phyloP scores from a whole-genome alignment of 495 filamentous ascomycete species.

The Oleoguttula mirabilis region DNA sequence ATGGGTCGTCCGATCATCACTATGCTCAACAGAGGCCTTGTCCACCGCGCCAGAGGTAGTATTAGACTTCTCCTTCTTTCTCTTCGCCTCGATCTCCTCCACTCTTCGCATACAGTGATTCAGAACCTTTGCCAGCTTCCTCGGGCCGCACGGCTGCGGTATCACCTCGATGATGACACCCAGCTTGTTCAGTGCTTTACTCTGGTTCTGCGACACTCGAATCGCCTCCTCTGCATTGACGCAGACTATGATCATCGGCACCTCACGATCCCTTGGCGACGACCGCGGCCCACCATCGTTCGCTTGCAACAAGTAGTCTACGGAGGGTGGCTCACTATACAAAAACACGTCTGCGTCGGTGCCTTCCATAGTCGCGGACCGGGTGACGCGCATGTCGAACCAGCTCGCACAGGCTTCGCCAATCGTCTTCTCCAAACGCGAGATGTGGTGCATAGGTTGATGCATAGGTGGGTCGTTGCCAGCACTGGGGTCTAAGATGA shows the following conservation, averaged over 20 bases:
- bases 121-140: slow-evolving; percentile 4
- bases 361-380: too few species aligned
- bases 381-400: too few species aligned
- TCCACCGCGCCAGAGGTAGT: too few species aligned
- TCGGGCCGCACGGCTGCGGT: slow-evolving; percentile 5
- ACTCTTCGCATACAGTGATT: not conserved
- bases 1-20: too few species aligned
- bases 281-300: not conserved
- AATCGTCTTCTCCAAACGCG: too few species aligned
- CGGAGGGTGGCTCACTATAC: too few species aligned
- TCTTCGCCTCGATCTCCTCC: not conserved
- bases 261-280: not conserved
- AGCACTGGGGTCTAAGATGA: not conserved
- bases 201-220: not conserved
- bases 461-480: too few species aligned
- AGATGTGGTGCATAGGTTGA: too few species aligned
- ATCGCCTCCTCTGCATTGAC: not conserved
- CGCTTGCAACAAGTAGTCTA: not conserved
- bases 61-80: not conserved
- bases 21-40: too few species aligned
- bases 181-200: not conserved
- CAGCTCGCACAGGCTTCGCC: too few species aligned
- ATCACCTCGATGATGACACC: slow-evolving; percentile 4
- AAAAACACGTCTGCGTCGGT: too few species aligned
- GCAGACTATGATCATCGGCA: slow-evolving; percentile 4